Evolutionary conservation across 352 stramenopile species (phyloP), one percentile per base, ranked within the genome.

Genomic region (Phytophthora aleatoria): DNA sequence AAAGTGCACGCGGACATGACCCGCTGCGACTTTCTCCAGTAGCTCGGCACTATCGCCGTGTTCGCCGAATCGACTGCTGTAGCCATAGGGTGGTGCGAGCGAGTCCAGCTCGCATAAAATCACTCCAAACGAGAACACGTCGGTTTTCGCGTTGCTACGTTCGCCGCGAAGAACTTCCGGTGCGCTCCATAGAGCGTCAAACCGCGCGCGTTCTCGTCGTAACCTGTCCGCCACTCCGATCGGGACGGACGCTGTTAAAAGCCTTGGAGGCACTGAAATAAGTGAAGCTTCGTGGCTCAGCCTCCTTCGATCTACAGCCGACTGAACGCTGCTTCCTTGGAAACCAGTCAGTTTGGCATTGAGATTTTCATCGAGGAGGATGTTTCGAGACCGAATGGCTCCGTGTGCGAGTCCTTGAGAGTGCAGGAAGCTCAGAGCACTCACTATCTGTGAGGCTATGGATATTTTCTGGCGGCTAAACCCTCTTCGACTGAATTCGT

Each of bases 81-180:
- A 53, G 24, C 57, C 61, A 50, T 78, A 78, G 12, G 65, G 58
- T 1, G 52, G 13, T 9, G 61, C 51, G 0, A 65, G 28, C 27
- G 76, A 71, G 57, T 86, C 80, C 16, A 89, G 51, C 57, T 87
- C 80, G 2, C 75, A 77, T 2, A 89, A 57, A 53, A 89, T 50
- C n/a, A 89, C 61, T 36, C 77, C 80, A 38, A 89, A 77, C 10
- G 75, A 82, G 45, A 83, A 90, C 6, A 89, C 52, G 65, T 90
- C 80, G 45, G 76, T 70, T 59, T 74, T 77, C 3, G 77, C 65
- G 43, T 75, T 79, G 30, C 67, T 79, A 10, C 67, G 61, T 38
- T 75, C 67, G 8, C 77, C 75, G 2, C 73, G 52, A 60, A 83
- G 73, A 24, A 84, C 75, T 44, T 93, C 85, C 0, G 85, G 83